Evolutionary conservation across 306 rosid genomes (phyloP).

Genomic region (Elaeagnus macrophylla): DNA sequence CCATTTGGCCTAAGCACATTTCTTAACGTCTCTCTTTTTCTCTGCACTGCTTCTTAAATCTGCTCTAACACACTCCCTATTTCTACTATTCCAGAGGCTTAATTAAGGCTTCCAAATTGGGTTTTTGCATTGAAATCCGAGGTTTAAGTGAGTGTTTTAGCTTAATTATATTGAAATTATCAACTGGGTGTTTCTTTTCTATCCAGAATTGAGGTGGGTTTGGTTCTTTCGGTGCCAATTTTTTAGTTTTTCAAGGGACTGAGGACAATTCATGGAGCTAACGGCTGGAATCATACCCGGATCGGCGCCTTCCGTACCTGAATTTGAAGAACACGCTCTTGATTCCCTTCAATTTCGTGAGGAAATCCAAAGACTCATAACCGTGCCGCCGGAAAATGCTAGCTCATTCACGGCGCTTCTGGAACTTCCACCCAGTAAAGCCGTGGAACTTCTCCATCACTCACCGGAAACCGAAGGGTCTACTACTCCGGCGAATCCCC

Average conservation of each 20-base stretch:
- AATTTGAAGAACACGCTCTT: constrained; percentile 39
- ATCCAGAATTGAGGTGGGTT: neutral
- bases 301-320: constrained; percentile 32
- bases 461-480: constrained; percentile 30
- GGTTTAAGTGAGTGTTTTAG: no score
- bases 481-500: constrained; percentile 7
- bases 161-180: neutral
- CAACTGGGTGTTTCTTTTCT: neutral
- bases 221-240: constrained; percentile 5
- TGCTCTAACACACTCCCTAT: no score
- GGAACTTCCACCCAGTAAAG: constrained; percentile 82
- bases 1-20: no score
- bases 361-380: constrained; percentile 71
- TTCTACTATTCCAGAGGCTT: neutral
- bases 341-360: constrained; percentile 73
- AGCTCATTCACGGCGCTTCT: constrained; percentile 93
- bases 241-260: constrained; percentile 6
- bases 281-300: constrained; percentile 31
- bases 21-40: no score
- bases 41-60: no score
- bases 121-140: no score
- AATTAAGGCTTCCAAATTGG: neutral
- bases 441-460: constrained; percentile 80
- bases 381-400: constrained; percentile 52
- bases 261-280: constrained; percentile 44